Evolutionary conservation across 2,329 filamentous ascomycete genomes (phyloP), one percentile per base, ranked within the genome.

Genomic region (Drechslerella stenobrocha): DNA sequence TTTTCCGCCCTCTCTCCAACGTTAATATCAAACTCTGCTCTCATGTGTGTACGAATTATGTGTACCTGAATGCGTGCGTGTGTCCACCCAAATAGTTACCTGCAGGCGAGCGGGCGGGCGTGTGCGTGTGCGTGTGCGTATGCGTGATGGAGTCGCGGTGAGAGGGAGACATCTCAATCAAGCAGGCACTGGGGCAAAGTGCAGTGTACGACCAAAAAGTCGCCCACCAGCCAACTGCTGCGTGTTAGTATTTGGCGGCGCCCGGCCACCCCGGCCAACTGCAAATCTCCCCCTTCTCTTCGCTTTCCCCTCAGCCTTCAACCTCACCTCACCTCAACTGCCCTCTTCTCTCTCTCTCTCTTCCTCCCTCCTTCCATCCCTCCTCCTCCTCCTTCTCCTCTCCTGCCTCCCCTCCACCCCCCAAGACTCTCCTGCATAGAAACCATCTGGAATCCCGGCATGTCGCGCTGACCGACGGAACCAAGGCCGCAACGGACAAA

Each of bases 381-480:
- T 53, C 28, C 22, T 34, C 2, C 37, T 18, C 22, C 37, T 4
- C 18, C 37, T 20, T 42, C 37, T 30, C 28, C 51, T 55, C 46
- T 52, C 46, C 51, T 30, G 32, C 28, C 47, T 60, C 44, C 37
- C 50, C 53, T 52, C 52, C 26, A 51, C 56, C 59, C 52, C 22
- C 42, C n/a, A 56, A 35, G 24, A 51, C 46, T 63, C 28, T 52
- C 48, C 42, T 47, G 37, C 37, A 20, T 42, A 42, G 37, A 42
- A 42, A 48, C 26, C 50, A 52, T 55, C 46, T 48, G 70, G 37
- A 42, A 73, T 0, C 73, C 58, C 56, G 53, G 66, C 20, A 56
- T 74, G 20, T 22, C 72, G 30, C 57, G 53, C 9, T 71, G 73
- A 30, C 44, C 24, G 46, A 28, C 50, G 40, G 26, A 52, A 52